Evolutionary conservation across 192 early-diverging fungal genomes (phyloP).

Genomic region (Gryganskiella cystojenkinii): DNA sequence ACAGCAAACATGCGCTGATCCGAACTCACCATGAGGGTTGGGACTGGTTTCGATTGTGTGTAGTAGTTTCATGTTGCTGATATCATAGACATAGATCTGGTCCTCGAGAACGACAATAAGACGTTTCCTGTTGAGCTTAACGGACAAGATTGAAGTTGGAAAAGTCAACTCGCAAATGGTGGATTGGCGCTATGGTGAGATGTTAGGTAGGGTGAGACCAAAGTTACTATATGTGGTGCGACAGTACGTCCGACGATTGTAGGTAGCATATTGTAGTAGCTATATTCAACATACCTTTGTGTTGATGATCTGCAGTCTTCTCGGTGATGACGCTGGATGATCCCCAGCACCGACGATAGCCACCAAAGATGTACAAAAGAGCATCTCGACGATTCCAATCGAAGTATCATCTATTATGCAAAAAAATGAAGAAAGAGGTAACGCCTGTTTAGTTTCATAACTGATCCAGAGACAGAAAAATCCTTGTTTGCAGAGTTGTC

Average conservation of each 20-base stretch:
- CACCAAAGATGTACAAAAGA: constrained; percentile 96
- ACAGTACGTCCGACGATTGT: too few relatives aligned
- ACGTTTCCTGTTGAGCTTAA: constrained; percentile 95
- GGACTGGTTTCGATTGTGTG: constrained; percentile 96
- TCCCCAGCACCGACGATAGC: constrained; percentile 96
- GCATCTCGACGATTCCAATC: constrained; percentile 96
- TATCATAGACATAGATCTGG: constrained; percentile 97
- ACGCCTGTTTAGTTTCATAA: background rate
- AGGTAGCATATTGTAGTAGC: too few relatives aligned
- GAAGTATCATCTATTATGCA: constrained; percentile 76
- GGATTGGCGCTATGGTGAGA: constrained; percentile 78
- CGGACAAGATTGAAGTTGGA: constrained; percentile 90
- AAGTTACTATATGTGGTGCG: too few relatives aligned
- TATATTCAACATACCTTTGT: constrained; percentile 96
- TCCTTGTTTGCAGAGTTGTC: background rate
- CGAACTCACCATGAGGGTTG: constrained; percentile 79
- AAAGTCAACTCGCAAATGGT: constrained; percentile 98
- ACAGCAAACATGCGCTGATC: background rate
- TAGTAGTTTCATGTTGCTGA: constrained; percentile 97
- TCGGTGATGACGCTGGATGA: constrained; percentile 86
- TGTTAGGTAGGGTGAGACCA: constrained; percentile 1
- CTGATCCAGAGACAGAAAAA: background rate
- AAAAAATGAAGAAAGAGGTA: background rate
- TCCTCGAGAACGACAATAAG: constrained; percentile 96
- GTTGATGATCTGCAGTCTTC: constrained; percentile 94